Percentiles rank a stretch among this genome's conserved stretches.
Evolutionary conservation across 164 flowering plant species (phyloP).

Genomic region (Warburgia ugandensis): DNA sequence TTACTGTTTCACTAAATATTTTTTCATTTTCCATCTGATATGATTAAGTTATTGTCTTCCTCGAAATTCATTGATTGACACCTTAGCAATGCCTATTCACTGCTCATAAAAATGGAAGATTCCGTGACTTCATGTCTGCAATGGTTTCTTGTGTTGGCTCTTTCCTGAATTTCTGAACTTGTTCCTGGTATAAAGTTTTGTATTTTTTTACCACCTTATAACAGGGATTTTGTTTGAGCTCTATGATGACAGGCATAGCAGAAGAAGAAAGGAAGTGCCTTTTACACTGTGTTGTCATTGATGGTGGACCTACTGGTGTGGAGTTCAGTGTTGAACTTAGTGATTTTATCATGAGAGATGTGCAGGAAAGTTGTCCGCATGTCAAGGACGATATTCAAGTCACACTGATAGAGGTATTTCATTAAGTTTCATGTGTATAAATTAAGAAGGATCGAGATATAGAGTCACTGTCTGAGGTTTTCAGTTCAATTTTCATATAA

Average conservation of each 20-base stretch:
- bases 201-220: too few relatives aligned
- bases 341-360: slow-evolving; percentile 80
- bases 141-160: too few relatives aligned
- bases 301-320: slow-evolving; percentile 93
- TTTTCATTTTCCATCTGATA: too few relatives aligned
- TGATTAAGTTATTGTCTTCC: too few relatives aligned
- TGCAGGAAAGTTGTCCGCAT: slow-evolving; percentile 52
- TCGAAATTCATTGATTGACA: too few relatives aligned
- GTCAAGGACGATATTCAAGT: slow-evolving; percentile 70
- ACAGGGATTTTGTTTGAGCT: too few relatives aligned
- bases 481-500: slow-evolving; percentile 22
- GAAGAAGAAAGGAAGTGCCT: slow-evolving; percentile 70
- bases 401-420: slow-evolving; percentile 74
- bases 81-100: too few relatives aligned
- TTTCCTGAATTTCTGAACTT: too few relatives aligned
- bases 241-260: slow-evolving; percentile 46
- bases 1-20: too few relatives aligned
- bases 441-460: neutral
- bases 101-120: too few relatives aligned
- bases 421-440: neutral
- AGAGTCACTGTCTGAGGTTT: neutral
- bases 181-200: too few relatives aligned
- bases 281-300: slow-evolving; percentile 76
- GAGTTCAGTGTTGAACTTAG: slow-evolving; percentile 90
- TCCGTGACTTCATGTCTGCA: too few relatives aligned